phyloP scores from a whole-genome alignment of 306 rosid species.

The Carpinus viminea region DNA sequence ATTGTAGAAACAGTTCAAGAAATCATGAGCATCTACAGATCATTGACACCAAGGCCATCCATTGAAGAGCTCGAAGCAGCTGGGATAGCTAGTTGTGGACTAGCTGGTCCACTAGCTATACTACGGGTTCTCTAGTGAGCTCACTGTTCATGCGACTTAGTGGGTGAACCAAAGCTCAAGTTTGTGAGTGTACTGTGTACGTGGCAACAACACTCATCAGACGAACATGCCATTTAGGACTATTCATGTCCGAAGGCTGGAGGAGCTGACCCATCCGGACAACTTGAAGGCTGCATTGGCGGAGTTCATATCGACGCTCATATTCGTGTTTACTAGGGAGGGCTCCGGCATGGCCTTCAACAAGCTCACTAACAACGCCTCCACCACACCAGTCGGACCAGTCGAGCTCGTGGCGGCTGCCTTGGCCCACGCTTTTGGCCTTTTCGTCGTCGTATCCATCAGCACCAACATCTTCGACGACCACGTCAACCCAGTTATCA shows the following conservation, averaged over 20 bases:
- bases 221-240: conserved; percentile 64
- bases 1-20: conserved; percentile 53
- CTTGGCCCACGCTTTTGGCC: conserved; percentile 74
- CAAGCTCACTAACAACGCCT: conserved; percentile 60
- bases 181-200: not conserved
- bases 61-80: no score
- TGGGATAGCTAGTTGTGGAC: no score
- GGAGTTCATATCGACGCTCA: conserved; percentile 83
- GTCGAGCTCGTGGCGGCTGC: conserved; percentile 73
- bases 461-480: conserved; percentile 86
- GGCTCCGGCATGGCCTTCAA: conserved; percentile 84
- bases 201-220: not conserved
- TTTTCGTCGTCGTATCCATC: conserved; percentile 78
- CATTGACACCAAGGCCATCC: conserved; percentile 81
- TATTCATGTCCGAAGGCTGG: conserved; percentile 65
- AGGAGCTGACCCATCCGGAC: conserved; percentile 63
- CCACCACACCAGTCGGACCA: conserved; percentile 62
- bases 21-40: conserved; percentile 56
- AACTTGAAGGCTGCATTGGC: conserved; percentile 68
- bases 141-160: no score
- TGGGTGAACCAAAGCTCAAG: not conserved
- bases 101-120: no score
- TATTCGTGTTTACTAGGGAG: conserved; percentile 86
- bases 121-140: no score
- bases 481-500: conserved; percentile 96